Evolutionary conservation across 148 eudicot species (phyloP).

Genomic region (Camellia japonica): DNA sequence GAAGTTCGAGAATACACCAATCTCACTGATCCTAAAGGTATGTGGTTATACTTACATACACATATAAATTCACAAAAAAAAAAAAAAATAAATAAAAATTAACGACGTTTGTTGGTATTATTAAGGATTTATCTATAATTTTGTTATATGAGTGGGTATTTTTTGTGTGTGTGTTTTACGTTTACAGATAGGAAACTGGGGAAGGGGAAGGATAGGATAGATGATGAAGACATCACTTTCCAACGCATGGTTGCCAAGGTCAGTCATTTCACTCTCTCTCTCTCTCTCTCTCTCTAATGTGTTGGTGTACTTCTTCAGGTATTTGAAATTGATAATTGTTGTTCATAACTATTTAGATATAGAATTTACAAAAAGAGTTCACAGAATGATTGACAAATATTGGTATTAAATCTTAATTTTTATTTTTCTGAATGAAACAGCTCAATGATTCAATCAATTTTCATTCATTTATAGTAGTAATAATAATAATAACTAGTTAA

Average conservation of each 20-base stretch:
- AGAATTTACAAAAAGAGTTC: not conserved
- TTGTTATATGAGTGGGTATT: not conserved
- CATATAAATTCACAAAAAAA: not conserved
- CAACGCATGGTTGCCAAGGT: slow-evolving; percentile 99
- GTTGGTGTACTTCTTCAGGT: not conserved
- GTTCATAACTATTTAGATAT: not conserved
- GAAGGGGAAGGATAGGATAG: slow-evolving; percentile 77
- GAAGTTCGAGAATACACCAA: slow-evolving; percentile 97
- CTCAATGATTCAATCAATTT: not conserved
- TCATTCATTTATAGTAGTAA: not conserved
- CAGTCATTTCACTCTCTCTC: slow-evolving; percentile 46
- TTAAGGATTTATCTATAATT: not conserved
- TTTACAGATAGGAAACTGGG: slow-evolving; percentile 77
- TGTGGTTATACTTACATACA: not conserved
- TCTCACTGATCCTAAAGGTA: slow-evolving; percentile 93
- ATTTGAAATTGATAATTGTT: slow-evolving; percentile 1
- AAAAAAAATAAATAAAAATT: too few species aligned
- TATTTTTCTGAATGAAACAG: not conserved
- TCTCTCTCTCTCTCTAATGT: slow-evolving; percentile 2
- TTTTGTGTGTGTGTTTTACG: not conserved
- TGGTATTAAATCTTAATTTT: not conserved
- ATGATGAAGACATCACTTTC: slow-evolving; percentile 88
- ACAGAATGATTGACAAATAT: too few species aligned
- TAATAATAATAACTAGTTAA: too few species aligned
- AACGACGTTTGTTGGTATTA: not conserved